phyloP scores from a whole-genome alignment of 2,329 filamentous ascomycete genomes.

The Sclerotiophoma versabilis region DNA sequence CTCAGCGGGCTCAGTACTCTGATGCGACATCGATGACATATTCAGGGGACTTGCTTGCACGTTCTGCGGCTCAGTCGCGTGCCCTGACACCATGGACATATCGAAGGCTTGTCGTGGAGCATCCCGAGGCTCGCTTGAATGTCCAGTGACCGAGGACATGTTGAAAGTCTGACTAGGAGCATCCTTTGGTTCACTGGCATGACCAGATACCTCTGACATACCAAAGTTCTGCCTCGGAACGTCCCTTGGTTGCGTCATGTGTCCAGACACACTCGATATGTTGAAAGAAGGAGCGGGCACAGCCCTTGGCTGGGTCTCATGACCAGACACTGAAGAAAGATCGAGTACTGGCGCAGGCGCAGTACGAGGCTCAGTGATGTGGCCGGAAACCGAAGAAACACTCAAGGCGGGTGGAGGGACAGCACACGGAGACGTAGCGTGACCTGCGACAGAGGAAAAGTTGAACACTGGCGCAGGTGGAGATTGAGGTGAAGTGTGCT shows the following conservation, averaged over 20 bases:
- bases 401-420: slow-evolving; percentile 20
- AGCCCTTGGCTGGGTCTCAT: slow-evolving; percentile 29
- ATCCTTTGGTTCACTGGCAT: slow-evolving; percentile 27
- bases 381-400: slow-evolving; percentile 29
- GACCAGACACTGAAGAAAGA: slow-evolving; percentile 32
- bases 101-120: slow-evolving; percentile 15
- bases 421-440: slow-evolving; percentile 33
- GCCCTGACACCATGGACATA: slow-evolving; percentile 23
- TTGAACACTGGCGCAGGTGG: slow-evolving; percentile 17
- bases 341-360: slow-evolving; percentile 21
- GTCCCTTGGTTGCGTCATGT: slow-evolving; percentile 38
- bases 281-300: slow-evolving; percentile 25
- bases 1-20: slow-evolving; percentile 39
- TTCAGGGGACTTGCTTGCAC: slow-evolving; percentile 13
- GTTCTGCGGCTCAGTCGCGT: slow-evolving; percentile 37
- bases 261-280: slow-evolving; percentile 33
- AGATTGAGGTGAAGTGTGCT: slow-evolving; percentile 28
- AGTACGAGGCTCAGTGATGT: slow-evolving; percentile 33
- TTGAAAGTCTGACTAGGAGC: slow-evolving; percentile 23
- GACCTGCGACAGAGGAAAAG: slow-evolving; percentile 28
- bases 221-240: slow-evolving; percentile 25
- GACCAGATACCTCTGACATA: slow-evolving; percentile 33
- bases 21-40: slow-evolving; percentile 36
- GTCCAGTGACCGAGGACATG: slow-evolving; percentile 31
- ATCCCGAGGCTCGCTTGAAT: slow-evolving; percentile 37